Percentiles rank a stretch among this genome's conserved stretches.
These are phyloP conservation scores for Leccinum disarticulatum DNA, from an alignment of 768 basidiomycete species.

Conservation along the genomic window DNA sequence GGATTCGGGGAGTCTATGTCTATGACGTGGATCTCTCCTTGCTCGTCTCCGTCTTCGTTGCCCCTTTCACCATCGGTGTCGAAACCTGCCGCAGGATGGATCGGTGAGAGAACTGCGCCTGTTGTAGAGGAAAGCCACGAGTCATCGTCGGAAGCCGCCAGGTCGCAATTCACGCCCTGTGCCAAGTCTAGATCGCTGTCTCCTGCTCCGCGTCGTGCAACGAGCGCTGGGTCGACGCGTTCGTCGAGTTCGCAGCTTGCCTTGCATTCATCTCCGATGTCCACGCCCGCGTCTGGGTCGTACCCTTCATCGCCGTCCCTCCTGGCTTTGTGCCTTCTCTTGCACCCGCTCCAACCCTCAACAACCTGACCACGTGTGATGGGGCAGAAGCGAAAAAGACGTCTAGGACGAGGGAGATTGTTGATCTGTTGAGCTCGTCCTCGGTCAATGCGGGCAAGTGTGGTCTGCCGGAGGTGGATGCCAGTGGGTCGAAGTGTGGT, in stretches of 20 bases:
- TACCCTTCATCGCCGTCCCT: conserved; percentile 8
- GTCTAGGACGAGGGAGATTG: conserved; percentile 31
- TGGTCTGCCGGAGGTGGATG: conserved; percentile 2
- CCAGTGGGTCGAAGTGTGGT: conserved; percentile 3
- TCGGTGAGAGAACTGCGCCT: not conserved
- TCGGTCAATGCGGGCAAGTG: conserved; percentile 25
- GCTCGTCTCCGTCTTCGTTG: not conserved
- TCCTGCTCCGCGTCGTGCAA: conserved; percentile 8
- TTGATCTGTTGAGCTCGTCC: conserved; percentile 27
- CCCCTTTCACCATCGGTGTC: conserved; percentile 16
- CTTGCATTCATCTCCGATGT: too few species aligned
- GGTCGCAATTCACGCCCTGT: not conserved
- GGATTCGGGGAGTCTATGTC: not conserved
- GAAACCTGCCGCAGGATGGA: conserved; percentile 1
- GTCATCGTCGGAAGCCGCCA: not conserved
- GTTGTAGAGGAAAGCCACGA: not conserved
- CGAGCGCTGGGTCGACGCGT: conserved; percentile 5
- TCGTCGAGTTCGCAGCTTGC: too few species aligned
- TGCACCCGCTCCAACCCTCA: too few species aligned
- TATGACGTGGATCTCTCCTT: too few species aligned
- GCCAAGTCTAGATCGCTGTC: conserved; percentile 19
- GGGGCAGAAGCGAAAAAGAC: too few species aligned
- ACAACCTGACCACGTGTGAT: too few species aligned
- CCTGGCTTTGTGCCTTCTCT: too few species aligned
- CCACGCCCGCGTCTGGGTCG: too few species aligned